These are phyloP conservation scores for Trichosporon faecale DNA, from an alignment of 1,284 basidiomycete genomes.

Conservation along the genomic window DNA sequence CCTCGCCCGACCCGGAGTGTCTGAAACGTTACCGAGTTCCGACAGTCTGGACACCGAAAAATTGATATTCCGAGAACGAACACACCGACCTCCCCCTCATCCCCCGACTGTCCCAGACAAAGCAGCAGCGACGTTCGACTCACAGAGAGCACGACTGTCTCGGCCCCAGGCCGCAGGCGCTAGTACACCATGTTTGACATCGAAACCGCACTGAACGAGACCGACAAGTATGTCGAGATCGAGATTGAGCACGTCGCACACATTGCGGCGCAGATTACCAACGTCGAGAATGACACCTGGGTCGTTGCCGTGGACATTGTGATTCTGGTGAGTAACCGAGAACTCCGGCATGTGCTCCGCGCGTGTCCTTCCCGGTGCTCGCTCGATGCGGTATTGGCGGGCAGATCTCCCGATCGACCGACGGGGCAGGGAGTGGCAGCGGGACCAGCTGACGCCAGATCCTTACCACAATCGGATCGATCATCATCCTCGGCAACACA, in stretches of 20 bases:
- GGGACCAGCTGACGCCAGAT: conserved; percentile 25
- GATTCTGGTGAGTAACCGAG: conserved; percentile 37
- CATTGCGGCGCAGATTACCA: conserved; percentile 17
- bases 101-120: neutral
- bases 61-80: neutral
- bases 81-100: neutral
- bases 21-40: neutral
- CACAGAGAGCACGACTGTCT: neutral
- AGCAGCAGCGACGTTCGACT: neutral
- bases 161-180: neutral
- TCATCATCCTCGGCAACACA: conserved; percentile 39
- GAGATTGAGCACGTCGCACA: conserved; percentile 11
- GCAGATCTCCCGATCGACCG: too few species aligned
- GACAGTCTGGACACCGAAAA: neutral
- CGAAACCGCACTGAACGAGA: neutral
- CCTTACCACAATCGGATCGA: conserved; percentile 41
- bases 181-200: neutral
- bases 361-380: too few species aligned
- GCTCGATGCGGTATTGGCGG: too few species aligned
- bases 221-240: neutral
- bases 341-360: neutral
- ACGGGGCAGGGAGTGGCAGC: too few species aligned
- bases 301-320: conserved; percentile 42
- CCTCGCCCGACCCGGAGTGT: neutral
- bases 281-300: conserved; percentile 35